These are phyloP conservation scores for Sarcodon aspratus DNA, from an alignment of 768 basidiomycete species.

Conservation along the genomic window DNA sequence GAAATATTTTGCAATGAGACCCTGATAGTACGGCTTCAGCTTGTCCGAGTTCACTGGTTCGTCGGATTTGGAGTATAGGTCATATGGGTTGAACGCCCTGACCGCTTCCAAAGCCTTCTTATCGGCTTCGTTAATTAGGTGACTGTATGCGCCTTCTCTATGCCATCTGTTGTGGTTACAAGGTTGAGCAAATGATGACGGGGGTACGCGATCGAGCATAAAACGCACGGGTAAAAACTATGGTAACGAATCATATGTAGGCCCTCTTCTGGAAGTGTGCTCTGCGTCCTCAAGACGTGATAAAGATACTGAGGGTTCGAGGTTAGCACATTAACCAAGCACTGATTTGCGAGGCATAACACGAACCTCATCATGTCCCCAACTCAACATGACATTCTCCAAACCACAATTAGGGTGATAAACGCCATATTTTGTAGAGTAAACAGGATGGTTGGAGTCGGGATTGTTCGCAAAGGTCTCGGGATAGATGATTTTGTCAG, in stretches of 20 bases:
- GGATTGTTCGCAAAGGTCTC: constrained; percentile 71
- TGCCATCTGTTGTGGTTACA: constrained; percentile 48
- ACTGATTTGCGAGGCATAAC: background rate
- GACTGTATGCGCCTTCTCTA: constrained; percentile 73
- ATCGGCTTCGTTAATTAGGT: constrained; percentile 71
- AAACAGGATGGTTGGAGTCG: constrained; percentile 51
- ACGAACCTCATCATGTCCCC: constrained; percentile 82
- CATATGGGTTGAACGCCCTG: constrained; percentile 86
- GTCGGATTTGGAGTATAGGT: constrained; percentile 87
- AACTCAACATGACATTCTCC: constrained; percentile 80
- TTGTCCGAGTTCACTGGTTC: constrained; percentile 46
- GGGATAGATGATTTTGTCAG: constrained; percentile 74
- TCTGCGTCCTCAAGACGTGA: constrained; percentile 74
- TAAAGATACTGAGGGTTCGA: constrained; percentile 55
- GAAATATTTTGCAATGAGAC: constrained; percentile 79
- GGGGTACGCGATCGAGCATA: background rate
- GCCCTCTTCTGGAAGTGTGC: constrained; percentile 67
- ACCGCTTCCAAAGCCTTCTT: constrained; percentile 56
- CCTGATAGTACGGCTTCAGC: constrained; percentile 76
- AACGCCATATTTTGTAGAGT: constrained; percentile 63
- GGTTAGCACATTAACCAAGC: background rate
- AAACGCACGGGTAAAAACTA: constrained; percentile 75
- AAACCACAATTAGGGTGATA: constrained; percentile 74
- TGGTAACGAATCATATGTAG: constrained; percentile 92
- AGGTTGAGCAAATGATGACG: background rate